Evolutionary conservation across 2,329 filamentous ascomycete genomes (phyloP), one percentile per base, ranked within the genome.

Genomic region (Aspergillus calidoustus): DNA sequence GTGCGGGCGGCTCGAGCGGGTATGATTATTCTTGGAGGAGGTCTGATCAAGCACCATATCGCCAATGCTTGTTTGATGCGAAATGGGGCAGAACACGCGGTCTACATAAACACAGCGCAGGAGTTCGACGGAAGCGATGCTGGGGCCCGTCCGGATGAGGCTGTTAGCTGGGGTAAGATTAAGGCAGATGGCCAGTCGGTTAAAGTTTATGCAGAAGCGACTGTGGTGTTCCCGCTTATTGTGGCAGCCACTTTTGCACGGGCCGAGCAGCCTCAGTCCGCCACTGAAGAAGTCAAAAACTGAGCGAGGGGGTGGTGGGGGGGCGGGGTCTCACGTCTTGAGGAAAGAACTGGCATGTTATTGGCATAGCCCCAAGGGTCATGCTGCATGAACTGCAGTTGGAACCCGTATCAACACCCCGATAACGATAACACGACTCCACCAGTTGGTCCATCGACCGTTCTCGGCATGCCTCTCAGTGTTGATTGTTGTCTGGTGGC

Each of bases 131-230:
- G 95, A 3, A 97, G 93, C 71, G 95, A 99, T 80, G 94, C 95
- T 0, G 95, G 95, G 1, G 95, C 95, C 3, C 84, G 95, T 59
- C 95, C 95, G 4, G 95, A 99, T 72, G 95, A 99, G 80, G 95
- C 95, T 5, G 91, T 99, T 17, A 97, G 93, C 65, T 99, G 95
- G 95, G 95, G 95, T 3, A 99, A 99, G 83, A 97, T 99, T 78
- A 97, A 96, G 78, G 83, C 89, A 47, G 91, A 89, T 56, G 95
- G 90, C 1, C 90, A 95, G 65, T 91, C 89, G 70, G 93, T 98
- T 60, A 99, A 98, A 88, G 91, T 92, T 76, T 89, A 88, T 69
- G 87, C 86, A 17, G 88, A 90, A 74, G 88, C 88, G 2, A 90
- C 88, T 0, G 80, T 89, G 17, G 87, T 84, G 17, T 90, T 90